These are phyloP conservation scores for Leccinum subgranulosum DNA, from an alignment of 768 basidiomycete species.

Conservation along the genomic window DNA sequence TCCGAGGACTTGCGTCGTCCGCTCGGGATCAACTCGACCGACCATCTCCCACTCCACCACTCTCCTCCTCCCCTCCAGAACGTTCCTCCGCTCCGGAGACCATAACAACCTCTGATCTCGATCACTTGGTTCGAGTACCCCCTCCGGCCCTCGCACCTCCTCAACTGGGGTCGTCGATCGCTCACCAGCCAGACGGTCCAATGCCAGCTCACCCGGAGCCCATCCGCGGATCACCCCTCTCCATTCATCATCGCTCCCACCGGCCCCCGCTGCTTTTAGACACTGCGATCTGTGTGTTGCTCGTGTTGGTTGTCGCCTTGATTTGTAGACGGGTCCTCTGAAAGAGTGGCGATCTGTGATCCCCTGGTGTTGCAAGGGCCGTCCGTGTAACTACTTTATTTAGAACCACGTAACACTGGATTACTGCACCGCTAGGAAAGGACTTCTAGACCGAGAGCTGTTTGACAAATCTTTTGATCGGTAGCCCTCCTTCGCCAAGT, in stretches of 20 bases:
- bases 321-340: conserved; percentile 58
- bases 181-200: conserved; percentile 9
- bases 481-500: not conserved
- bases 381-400: not conserved
- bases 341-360: conserved; percentile 23
- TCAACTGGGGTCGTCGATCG: conserved; percentile 9
- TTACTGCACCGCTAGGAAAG: conserved; percentile 12
- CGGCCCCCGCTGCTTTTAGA: conserved; percentile 66
- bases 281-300: conserved; percentile 67
- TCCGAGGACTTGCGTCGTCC: conserved; percentile 23
- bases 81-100: conserved; percentile 13
- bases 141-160: conserved; percentile 13
- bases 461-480: conserved; percentile 16
- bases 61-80: conserved; percentile 16
- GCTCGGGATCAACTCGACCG: conserved; percentile 10
- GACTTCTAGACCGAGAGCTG: not conserved
- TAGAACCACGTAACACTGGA: conserved; percentile 4
- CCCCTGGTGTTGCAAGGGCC: conserved; percentile 3
- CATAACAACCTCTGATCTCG: conserved; percentile 11
- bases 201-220: conserved; percentile 8
- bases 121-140: conserved; percentile 2
- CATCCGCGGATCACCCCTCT: conserved; percentile 16
- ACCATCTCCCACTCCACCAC: conserved; percentile 16
- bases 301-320: conserved; percentile 66
- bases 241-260: conserved; percentile 18